Evolutionary conservation across 75 land plant species (phyloP), one percentile per base, ranked within the genome.

Genomic region (Cunninghamia lanceolata): DNA sequence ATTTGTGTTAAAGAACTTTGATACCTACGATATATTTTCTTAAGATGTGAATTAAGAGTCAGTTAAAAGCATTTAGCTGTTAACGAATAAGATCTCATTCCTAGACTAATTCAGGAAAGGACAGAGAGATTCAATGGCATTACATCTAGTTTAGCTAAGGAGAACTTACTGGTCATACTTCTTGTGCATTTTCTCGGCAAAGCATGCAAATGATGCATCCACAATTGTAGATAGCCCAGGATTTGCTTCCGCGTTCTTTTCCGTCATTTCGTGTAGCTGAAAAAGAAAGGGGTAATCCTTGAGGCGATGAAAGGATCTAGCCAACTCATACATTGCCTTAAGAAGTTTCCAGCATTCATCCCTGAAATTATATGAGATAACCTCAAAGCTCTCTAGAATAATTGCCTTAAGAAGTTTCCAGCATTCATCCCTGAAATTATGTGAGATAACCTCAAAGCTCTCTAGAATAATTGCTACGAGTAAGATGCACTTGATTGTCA

Each of bases 131-230:
- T n/a, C n/a, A n/a, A n/a, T n/a, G n/a, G n/a, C n/a, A n/a, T n/a
- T n/a, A n/a, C n/a, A n/a, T n/a, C n/a, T n/a, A n/a, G n/a, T n/a
- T n/a, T n/a, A n/a, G n/a, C n/a, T n/a, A n/a, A n/a, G n/a, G n/a
- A n/a, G n/a, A 66, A 66, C 70, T 66, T 66, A 66, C 70, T 28
- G 70, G 70, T 66, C 70, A 66, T 6, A 66, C 3, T 66, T 66
- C 30, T 21, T 28, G 7, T 66, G n/a, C 1, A 21, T 66, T 25
- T 25, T 25, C n/a, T 66, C n/a, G 0, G 25, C 5, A 66, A 66
- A 66, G 70, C 70, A 66, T 66, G 70, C 70, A 66, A 66, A 66
- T 21, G 70, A 66, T 66, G 70, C 70, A 66, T 66, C 70, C 28
- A 66, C 70, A 66, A 66, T 66, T 21, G 28, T 25, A 25, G 70